Base-by-base conservation (phyloP, 1,139 yeast genomes). In the Magnusiomyces ingens region DNA sequence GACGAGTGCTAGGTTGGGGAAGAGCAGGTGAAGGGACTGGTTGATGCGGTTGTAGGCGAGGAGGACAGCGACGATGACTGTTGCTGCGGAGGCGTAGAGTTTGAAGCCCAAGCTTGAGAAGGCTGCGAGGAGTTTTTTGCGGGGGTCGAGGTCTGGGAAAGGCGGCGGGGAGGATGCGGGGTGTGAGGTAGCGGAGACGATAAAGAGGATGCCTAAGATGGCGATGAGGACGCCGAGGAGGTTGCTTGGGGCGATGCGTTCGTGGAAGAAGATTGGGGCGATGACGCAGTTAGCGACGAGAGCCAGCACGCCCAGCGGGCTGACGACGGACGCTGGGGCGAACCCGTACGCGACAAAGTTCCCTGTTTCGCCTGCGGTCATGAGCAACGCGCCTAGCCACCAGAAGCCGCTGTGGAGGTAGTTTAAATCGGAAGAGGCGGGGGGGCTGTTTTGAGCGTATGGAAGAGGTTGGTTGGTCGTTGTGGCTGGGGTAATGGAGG, bases 301-400 rank as follows among this genome's bases (percentile, higher is more conserved):
- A 1, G 78, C 74, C 44, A 75, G 70, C 3, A 75, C 77, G 3
- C 79, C 79, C 35, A 75, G 59, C 0, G 79, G 77, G 2, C 76
- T 71, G 17, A 75, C 77, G 2, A 73, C 64, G n/a, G 75, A 71
- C 3, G 76, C 75, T 1, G 77, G 76, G 0, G 76, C 74, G 48
- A 73, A 64, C 0, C 79, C 79, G 57, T 74, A 75, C 3, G 78
- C 77, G 13, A 75, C 61, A 55, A 75, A 74, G 58, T 74, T 75
- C 15, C 76, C 75, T 4, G 69, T 62, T 55, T 75, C 79, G 2
- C 79, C 78, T 4, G 63, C 52, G 29, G 74, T 67, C 71, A 75
- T 71, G 45, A 75, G 62, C 6, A 64, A 55, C 13, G 73, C 62
- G 1, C 78, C 79, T 1, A 67, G 46, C 71, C 74, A 72, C 77